Conservation (phyloP, 2,329 filamentous ascomycete species). For the Aspergillus sclerotialis region DNA sequence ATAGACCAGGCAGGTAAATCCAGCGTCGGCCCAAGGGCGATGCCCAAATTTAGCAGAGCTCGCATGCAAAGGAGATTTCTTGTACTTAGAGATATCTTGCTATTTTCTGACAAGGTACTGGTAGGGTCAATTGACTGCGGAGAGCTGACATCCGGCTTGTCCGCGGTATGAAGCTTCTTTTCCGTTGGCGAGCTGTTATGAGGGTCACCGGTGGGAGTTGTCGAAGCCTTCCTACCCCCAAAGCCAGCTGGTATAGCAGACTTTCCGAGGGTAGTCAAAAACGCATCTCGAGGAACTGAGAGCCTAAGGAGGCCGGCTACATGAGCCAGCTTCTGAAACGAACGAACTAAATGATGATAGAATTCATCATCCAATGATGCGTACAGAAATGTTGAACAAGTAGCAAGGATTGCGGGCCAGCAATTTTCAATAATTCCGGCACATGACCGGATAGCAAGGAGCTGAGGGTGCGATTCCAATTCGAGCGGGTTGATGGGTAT, state of each 20-base stretch:
- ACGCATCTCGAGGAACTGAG: slow-evolving; percentile 81
- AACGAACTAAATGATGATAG: slow-evolving; percentile 83
- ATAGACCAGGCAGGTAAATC: slow-evolving; percentile 76
- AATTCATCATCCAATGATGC: slow-evolving; percentile 88
- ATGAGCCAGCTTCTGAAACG: slow-evolving; percentile 92
- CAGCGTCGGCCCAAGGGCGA: slow-evolving; percentile 83
- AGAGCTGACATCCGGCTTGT: slow-evolving; percentile 17
- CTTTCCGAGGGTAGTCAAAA: slow-evolving; percentile 89
- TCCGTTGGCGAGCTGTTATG: slow-evolving; percentile 21
- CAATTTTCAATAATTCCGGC: slow-evolving; percentile 81
- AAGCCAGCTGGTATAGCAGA: slow-evolving; percentile 79
- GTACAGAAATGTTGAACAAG: slow-evolving; percentile 91
- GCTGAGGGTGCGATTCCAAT: slow-evolving; percentile 64
- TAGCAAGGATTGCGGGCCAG: slow-evolving; percentile 92
- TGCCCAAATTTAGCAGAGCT: slow-evolving; percentile 89
- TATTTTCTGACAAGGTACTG: slow-evolving; percentile 32
- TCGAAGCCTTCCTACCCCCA: slow-evolving; percentile 14
- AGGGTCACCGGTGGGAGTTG: slow-evolving; percentile 10
- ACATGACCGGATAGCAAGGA: slow-evolving; percentile 65
- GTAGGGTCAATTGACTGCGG: slow-evolving; percentile 20
- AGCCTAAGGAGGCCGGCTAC: slow-evolving; percentile 84
- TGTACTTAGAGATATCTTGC: slow-evolving; percentile 61
- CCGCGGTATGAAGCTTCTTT: slow-evolving; percentile 20
- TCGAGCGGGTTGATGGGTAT: slow-evolving; percentile 73
- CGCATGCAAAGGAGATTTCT: slow-evolving; percentile 84